Base-by-base conservation (phyloP, 352 stramenopile genomes). In the Nothophytophthora sp. region DNA sequence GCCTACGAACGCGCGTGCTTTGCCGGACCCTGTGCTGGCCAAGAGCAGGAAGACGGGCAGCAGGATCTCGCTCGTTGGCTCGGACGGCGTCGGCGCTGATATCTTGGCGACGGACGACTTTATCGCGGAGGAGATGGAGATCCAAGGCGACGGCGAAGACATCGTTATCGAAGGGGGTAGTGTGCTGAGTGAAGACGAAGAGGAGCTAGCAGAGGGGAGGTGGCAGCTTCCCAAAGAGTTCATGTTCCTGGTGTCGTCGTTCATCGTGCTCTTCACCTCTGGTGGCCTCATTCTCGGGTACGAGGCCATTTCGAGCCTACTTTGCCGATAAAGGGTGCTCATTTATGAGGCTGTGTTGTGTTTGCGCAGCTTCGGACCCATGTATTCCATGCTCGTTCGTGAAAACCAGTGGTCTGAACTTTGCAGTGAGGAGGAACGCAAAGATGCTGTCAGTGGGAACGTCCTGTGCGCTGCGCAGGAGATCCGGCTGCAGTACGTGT, bases 401-500 rank as follows among this genome's bases (percentile, higher is more conserved):
- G 80, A 90, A 44, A 53, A 73, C 0, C 77, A 92, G 48, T 92
- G 82, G 82, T 72, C 67, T 1, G 77, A 92, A 37, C 56, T 87
- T 1, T 92, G 77, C 43, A 55, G 16, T 1, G 24, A 32, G 12
- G 45, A 57, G 5, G 40, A 50, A 20, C 35, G 20, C 16, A n/a
- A 25, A 24, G 27, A 32, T 9, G 27, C 29, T 16, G 23, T n/a
- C n/a, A n/a, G 28, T 0, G 15, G 11, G 12, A 44, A 50, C 15
- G 44, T 64, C 1, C 42, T 73, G 10, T 92, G 82, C 20, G 63
- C 82, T 10, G 62, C 63, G 11, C 82, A 92, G 37, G 82, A 92
- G 52, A 63, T 92, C 29, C 67, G 58, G 4, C 70, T 93, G 29
- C 82, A 93, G 60, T 88, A 85, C 42, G 74, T 89, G 10, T 93